A percentile compares a stretch with the other conserved stretches of the same genome.
These are phyloP conservation scores for Graphilbum fragrans DNA, from an alignment of 2,329 filamentous ascomycete species.

Conservation along the genomic window DNA sequence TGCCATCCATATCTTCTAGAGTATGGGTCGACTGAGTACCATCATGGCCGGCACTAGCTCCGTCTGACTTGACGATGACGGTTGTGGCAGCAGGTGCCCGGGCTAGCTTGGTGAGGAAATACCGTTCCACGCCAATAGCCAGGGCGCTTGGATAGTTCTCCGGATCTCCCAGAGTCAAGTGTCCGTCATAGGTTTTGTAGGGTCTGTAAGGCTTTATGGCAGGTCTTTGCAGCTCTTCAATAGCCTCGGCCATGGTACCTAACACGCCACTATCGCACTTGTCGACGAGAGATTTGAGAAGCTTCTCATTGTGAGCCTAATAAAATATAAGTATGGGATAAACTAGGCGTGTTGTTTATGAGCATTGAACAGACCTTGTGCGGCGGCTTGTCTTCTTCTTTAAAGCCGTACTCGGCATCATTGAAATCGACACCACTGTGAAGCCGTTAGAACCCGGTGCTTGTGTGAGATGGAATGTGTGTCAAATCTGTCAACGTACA, in stretches of 20 bases:
- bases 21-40: conserved; percentile 39
- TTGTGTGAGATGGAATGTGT: neutral
- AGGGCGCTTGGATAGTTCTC: conserved; percentile 62
- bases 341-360: neutral
- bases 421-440: conserved; percentile 83
- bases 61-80: conserved; percentile 50
- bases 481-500: conserved; percentile 43
- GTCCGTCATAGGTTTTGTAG: conserved; percentile 67
- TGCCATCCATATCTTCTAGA: conserved; percentile 34
- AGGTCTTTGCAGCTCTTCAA: conserved; percentile 67
- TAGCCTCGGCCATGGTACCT: conserved; percentile 77
- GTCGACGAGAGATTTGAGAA: conserved; percentile 53
- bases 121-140: conserved; percentile 78
- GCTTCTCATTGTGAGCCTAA: conserved; percentile 58
- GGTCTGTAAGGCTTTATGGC: conserved; percentile 64
- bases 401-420: conserved; percentile 76
- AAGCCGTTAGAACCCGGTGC: neutral
- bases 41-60: conserved; percentile 14
- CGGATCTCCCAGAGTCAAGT: conserved; percentile 67
- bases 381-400: conserved; percentile 73
- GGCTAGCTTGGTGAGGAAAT: conserved; percentile 73
- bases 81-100: conserved; percentile 64
- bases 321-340: neutral
- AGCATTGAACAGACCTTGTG: conserved; percentile 42
- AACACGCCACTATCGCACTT: conserved; percentile 57